Evolutionary conservation across 257 asterid genomes (phyloP).

Genomic region (Plantago major): DNA sequence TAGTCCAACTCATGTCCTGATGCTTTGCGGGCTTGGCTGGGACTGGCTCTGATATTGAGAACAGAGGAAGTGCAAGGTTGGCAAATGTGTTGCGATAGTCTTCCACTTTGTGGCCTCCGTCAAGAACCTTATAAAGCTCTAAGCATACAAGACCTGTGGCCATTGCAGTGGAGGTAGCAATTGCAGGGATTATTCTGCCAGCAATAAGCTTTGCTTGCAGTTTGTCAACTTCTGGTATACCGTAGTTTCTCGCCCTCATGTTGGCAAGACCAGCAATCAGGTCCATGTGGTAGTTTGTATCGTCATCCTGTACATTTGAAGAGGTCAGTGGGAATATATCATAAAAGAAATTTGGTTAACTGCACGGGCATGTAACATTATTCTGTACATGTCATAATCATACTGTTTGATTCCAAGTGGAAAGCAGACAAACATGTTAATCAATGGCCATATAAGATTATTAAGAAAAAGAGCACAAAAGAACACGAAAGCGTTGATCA

Average conservation of each 20-base stretch:
- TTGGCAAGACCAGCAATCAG: conserved; percentile 40
- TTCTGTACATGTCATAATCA: too few relatives aligned
- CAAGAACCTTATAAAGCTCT: conserved; percentile 39
- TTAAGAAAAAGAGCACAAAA: neutral
- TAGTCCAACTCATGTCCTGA: conserved; percentile 43
- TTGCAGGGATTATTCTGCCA: conserved; percentile 45
- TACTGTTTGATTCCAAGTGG: too few relatives aligned
- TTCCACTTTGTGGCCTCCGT: conserved; percentile 37
- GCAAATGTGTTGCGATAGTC: conserved; percentile 54
- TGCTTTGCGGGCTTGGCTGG: conserved; percentile 41
- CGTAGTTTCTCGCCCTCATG: conserved; percentile 47
- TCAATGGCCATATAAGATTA: too few relatives aligned
- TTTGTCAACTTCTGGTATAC: conserved; percentile 47
- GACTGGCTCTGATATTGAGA: conserved; percentile 52
- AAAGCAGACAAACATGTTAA: too few relatives aligned
- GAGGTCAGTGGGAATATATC: neutral
- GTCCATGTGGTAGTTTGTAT: conserved; percentile 44
- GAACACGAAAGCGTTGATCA: neutral
- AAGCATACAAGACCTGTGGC: conserved; percentile 47
- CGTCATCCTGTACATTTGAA: conserved; percentile 33
- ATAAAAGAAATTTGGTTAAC: neutral
- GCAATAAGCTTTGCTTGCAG: conserved; percentile 45
- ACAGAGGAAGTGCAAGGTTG: conserved; percentile 45
- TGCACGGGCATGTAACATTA: too few relatives aligned
- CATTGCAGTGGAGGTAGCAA: conserved; percentile 49